phyloP scores from a whole-genome alignment of 768 basidiomycete genomes.

The Suillus subaureus region DNA sequence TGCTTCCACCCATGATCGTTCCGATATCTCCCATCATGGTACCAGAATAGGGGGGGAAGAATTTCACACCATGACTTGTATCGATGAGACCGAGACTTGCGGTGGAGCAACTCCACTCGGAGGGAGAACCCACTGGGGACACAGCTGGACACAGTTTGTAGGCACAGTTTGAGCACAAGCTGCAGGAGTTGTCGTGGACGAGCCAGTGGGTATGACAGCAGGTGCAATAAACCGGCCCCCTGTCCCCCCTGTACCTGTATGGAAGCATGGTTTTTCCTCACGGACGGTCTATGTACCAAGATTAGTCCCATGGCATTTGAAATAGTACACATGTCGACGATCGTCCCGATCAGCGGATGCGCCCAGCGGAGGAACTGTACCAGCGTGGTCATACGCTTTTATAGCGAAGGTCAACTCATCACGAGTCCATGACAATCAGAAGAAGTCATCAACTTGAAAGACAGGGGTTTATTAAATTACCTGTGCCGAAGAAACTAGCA shows the following conservation, averaged over 20 bases:
- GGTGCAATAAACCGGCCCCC: conserved; percentile 15
- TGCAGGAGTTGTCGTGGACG: not conserved
- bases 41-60: conserved; percentile 1
- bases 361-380: conserved; percentile 12
- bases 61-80: conserved; percentile 9
- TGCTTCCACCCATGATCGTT: conserved; percentile 2
- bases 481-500: conserved; percentile 40
- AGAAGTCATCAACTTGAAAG: not conserved
- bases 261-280: not conserved
- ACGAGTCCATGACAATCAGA: conserved; percentile 4
- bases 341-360: conserved; percentile 6
- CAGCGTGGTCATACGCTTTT: not conserved
- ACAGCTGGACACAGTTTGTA: not conserved
- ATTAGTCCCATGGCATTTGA: conserved; percentile 8
- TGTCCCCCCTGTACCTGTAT: conserved; percentile 15
- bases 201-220: not conserved
- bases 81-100: conserved; percentile 1
- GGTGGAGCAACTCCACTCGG: conserved; percentile 2
- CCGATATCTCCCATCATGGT: conserved; percentile 10
- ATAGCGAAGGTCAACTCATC: conserved; percentile 1
- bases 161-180: not conserved
- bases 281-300: not conserved
- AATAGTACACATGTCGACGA: conserved; percentile 17
- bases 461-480: conserved; percentile 21
- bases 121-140: conserved; percentile 9